Percentiles rank a stretch among this genome's conserved stretches.
phyloP scores from a whole-genome alignment of 2,329 filamentous ascomycete species.

The Colletotrichum echinochloae region DNA sequence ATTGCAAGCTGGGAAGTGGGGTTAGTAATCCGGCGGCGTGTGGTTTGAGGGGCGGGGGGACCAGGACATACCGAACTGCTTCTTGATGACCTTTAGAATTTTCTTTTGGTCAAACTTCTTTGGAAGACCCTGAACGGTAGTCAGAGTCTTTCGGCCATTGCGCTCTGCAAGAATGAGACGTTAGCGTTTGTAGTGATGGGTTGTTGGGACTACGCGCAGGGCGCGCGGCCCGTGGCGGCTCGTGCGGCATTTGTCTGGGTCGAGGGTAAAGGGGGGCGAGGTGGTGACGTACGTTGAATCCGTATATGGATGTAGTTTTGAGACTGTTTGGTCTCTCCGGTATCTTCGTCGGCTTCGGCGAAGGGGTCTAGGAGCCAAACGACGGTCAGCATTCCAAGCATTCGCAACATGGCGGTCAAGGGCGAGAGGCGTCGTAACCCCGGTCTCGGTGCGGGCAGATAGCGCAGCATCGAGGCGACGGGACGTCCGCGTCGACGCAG shows the following conservation, averaged over 20 bases:
- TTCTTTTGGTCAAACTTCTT: constrained; percentile 99
- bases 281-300: constrained; percentile 86
- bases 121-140: constrained; percentile 97
- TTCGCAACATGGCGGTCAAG: constrained; percentile 32
- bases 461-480: no score
- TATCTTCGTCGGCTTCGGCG: constrained; percentile 99
- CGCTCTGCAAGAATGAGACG: constrained; percentile 77
- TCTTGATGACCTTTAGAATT: constrained; percentile 99
- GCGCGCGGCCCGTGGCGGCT: constrained; percentile 13
- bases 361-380: constrained; percentile 83
- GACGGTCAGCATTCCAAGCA: constrained; percentile 45
- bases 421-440: constrained; percentile 13
- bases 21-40: constrained; percentile 26
- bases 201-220: constrained; percentile 5
- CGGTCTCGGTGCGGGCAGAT: background rate
- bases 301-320: constrained; percentile 99
- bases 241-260: constrained; percentile 31
- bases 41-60: background rate
- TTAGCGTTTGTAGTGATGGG: constrained; percentile 51
- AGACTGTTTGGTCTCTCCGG: constrained; percentile 92
- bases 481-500: no score
- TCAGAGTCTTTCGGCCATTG: constrained; percentile 99
- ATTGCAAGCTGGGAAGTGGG: constrained; percentile 84
- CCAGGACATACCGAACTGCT: constrained; percentile 84
- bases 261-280: constrained; percentile 4